These are phyloP conservation scores for Cotoneaster glaucophyllus DNA, from an alignment of 306 rosid species.

Conservation along the genomic window DNA sequence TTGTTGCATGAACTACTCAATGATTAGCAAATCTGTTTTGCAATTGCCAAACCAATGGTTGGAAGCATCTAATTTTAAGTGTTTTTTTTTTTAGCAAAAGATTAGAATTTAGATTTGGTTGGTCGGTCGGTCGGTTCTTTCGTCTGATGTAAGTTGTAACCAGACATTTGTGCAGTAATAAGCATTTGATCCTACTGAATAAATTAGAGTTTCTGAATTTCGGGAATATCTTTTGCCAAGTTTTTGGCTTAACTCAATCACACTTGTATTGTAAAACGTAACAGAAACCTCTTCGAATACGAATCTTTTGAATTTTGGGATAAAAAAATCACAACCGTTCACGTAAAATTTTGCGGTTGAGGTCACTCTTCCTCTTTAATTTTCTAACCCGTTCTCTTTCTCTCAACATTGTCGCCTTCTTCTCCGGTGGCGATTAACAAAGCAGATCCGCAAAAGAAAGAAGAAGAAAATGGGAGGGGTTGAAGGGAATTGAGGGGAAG, in stretches of 20 bases:
- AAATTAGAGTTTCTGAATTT: background rate
- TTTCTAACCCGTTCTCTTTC: too few species aligned
- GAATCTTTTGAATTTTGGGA: too few species aligned
- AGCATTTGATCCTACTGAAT: background rate
- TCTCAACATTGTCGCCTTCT: too few species aligned
- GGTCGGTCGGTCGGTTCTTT: constrained; percentile 27
- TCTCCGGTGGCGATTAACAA: too few species aligned
- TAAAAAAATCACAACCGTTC: too few species aligned
- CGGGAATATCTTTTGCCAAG: background rate
- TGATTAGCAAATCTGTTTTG: background rate
- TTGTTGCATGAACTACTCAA: background rate
- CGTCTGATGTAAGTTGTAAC: constrained; percentile 35
- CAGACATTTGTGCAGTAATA: constrained; percentile 10
- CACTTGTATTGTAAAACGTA: background rate
- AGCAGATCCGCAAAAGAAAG: too few species aligned
- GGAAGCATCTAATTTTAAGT: constrained; percentile 13
- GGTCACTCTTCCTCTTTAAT: too few species aligned
- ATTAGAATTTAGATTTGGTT: constrained; percentile 17
- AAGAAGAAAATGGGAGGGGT: too few species aligned
- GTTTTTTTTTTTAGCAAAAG: background rate
- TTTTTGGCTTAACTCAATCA: background rate
- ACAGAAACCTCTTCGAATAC: background rate
- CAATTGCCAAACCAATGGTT: background rate
- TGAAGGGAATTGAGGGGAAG: too few species aligned
- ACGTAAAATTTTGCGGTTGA: too few species aligned